Evolutionary conservation across 306 rosid genomes (phyloP), one percentile per base, ranked within the genome.

Genomic region (Cicer chorassanicum): DNA sequence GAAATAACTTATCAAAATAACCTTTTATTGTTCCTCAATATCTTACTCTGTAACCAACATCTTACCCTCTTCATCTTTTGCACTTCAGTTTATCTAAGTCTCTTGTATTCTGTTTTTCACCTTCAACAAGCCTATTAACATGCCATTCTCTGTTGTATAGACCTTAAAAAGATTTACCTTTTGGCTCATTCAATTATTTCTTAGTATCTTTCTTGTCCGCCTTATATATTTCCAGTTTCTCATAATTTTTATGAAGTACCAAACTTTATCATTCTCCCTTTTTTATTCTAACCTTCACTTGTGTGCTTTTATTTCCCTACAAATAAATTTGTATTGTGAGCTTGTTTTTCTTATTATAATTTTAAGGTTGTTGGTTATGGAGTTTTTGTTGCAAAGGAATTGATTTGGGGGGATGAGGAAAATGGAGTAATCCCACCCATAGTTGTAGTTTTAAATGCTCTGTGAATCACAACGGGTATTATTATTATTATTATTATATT

Each of bases 1-100:
- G 9, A 49, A 68, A 49, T 49, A 68, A n/a, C 60, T n/a, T 68
- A 14, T 50, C 29, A 14, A 19, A 14, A 68, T 68, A 34, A 68
- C 61, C 36, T 8, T 66, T 5, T 29, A 24, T 10, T 65, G 54
- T 43, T 45, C 46, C 16, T 14, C n/a, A 11, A 63, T 65, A 18
- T 65, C 29, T 64, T 64, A 16, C 8, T 64, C 8, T 9, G 4
- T 40, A 18, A 41, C 3, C 69, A 64, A 34, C 5, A 6, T 12
- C 6, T 29, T 59, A 10, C 41, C 7, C 56, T 44, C 18, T 19
- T 43, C 55, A 66, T 43, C 12, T 19, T 68, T 6, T 24, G 7
- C 44, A 48, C 14, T 68, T 48, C 16, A n/a, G 43, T 46, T 68
- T 44, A 46, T 46, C 44, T 7, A 48, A 24, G 60, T 68, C 8